phyloP scores from a whole-genome alignment of 2,329 filamentous ascomycete species.

The Botryotinia globosa region DNA sequence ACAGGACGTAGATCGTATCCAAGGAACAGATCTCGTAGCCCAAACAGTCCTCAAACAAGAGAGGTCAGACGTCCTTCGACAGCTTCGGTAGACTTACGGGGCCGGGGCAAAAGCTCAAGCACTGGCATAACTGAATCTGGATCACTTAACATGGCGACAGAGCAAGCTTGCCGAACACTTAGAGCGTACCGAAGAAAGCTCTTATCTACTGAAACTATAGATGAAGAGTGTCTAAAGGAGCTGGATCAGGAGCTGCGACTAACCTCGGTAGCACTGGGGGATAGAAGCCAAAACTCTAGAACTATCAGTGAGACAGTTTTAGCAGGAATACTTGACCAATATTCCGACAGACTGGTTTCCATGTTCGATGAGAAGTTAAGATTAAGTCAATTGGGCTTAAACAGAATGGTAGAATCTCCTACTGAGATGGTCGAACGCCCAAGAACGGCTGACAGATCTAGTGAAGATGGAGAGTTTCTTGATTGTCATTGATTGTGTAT shows the following conservation, averaged over 20 bases:
- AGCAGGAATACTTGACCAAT: constrained; percentile 68
- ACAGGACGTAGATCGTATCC: constrained; percentile 25
- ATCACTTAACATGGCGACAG: constrained; percentile 59
- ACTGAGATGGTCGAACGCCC: constrained; percentile 25
- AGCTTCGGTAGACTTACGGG: constrained; percentile 46
- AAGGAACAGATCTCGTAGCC: constrained; percentile 36
- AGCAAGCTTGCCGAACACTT: constrained; percentile 61
- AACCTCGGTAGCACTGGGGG: constrained; percentile 55
- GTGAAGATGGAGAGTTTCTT: constrained; percentile 16
- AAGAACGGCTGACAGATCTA: constrained; percentile 28
- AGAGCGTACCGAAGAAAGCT: constrained; percentile 63
- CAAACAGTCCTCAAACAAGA: constrained; percentile 28
- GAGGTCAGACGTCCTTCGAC: constrained; percentile 52
- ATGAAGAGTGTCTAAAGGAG: constrained; percentile 57
- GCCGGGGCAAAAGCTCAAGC: constrained; percentile 49
- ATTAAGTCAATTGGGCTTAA: constrained; percentile 39
- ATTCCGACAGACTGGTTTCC: constrained; percentile 67
- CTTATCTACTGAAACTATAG: constrained; percentile 52
- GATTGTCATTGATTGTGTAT: constrained; percentile 6
- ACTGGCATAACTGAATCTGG: constrained; percentile 47
- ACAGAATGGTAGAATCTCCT: constrained; percentile 20
- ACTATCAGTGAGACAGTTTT: constrained; percentile 57
- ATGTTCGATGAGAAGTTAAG: constrained; percentile 71
- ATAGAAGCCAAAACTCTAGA: constrained; percentile 41
- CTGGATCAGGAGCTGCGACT: constrained; percentile 63